phyloP scores from a whole-genome alignment of 345 rosid genomes.

The Lepidium aucheri region DNA sequence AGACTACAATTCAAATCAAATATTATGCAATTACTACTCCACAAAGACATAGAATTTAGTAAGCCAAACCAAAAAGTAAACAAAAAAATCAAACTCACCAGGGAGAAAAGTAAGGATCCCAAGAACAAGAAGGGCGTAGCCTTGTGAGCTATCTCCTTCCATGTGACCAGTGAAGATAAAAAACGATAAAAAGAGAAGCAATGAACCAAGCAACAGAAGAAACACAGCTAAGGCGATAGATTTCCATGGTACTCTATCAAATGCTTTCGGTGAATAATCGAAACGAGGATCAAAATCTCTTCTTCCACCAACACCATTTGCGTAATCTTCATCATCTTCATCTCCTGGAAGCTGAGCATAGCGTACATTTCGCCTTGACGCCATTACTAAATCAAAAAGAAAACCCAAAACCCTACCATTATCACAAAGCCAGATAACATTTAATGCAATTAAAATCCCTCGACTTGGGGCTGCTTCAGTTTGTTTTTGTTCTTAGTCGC shows the following conservation, averaged over 20 bases:
- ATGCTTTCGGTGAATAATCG: constrained; percentile 53
- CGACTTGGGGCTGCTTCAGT: too few species aligned
- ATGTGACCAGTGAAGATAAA: constrained; percentile 81
- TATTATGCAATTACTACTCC: neutral
- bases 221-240: constrained; percentile 70
- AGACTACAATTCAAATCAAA: neutral
- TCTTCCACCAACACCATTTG: constrained; percentile 16
- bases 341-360: constrained; percentile 52
- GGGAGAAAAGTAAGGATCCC: constrained; percentile 83
- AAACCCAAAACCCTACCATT: neutral
- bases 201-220: constrained; percentile 54
- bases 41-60: neutral
- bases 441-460: too few species aligned
- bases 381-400: constrained; percentile 40
- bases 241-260: constrained; percentile 74
- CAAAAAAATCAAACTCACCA: constrained; percentile 29
- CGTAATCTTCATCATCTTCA: constrained; percentile 42
- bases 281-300: constrained; percentile 53
- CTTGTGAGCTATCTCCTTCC: constrained; percentile 80
- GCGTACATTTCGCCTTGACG: constrained; percentile 43
- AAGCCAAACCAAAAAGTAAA: neutral
- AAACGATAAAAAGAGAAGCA: constrained; percentile 60
- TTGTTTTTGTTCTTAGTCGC: too few species aligned
- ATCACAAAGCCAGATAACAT: too few species aligned
- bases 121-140: constrained; percentile 64